Conservation (phyloP, 1,284 basidiomycete species). For the Volvariella volvacea region DNA sequence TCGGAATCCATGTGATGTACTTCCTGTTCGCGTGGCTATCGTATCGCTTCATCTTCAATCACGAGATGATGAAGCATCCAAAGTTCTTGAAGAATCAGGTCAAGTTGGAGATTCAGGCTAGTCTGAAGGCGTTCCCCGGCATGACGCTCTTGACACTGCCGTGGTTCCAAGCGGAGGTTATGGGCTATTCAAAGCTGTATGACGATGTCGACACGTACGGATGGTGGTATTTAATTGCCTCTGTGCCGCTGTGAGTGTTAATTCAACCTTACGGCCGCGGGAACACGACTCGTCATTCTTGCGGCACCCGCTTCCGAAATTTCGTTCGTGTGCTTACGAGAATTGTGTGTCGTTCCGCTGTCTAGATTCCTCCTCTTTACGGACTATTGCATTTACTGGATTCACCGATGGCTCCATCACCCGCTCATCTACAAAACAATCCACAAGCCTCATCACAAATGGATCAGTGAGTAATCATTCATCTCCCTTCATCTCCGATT, state of each 20-base stretch:
- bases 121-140: conserved; percentile 72
- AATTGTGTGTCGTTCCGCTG: no score
- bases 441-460: conserved; percentile 98
- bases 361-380: conserved; percentile 83
- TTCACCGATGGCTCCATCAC: conserved; percentile 88
- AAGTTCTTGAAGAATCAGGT: conserved; percentile 89
- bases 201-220: conserved; percentile 70
- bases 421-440: conserved; percentile 85
- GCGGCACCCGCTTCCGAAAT: no score
- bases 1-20: conserved; percentile 81
- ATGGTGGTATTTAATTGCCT: conserved; percentile 57
- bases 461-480: conserved; percentile 71
- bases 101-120: conserved; percentile 74
- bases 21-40: conserved; percentile 83
- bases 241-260: conserved; percentile 52
- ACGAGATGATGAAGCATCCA: conserved; percentile 94
- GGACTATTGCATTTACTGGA: conserved; percentile 90
- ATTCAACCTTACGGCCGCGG: conserved; percentile 2
- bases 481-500: conserved; percentile 7
- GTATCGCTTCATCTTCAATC: conserved; percentile 89
- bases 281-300: conserved; percentile 9
- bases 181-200: conserved; percentile 82
- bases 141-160: conserved; percentile 85
- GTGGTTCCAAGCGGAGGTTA: conserved; percentile 91
- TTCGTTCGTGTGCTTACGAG: no score